Base-by-base conservation (phyloP, 345 rosid genomes). In the Eutrema heterophyllum region DNA sequence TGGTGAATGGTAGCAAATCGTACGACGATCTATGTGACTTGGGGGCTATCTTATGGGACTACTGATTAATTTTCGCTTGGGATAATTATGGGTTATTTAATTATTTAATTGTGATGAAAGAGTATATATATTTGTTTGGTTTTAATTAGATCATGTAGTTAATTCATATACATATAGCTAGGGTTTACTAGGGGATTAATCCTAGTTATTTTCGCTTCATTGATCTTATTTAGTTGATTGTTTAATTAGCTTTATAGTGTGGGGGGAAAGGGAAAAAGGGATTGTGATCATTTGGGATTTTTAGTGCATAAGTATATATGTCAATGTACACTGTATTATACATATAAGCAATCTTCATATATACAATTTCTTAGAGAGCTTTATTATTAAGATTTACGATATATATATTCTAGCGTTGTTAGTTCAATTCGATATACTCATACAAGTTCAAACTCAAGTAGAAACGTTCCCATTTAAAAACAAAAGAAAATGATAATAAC, bases 1-100 rank as follows among this genome's bases (percentile, higher is more conserved):
- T 64, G 71, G 50, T 49, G 43, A 71, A 64, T 40, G 61, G 54
- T 43, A 65, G 76, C 72, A 77, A 77, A 16, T 77, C 80, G 12
- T 77, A 77, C 14, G 80, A 77, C 0, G 80, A 77, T 77, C 76
- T 77, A 45, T 70, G 72, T 49, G 67, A 71, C 70, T 70, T 77
- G 49, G 41, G 72, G 63, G 80, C 62, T 35, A 50, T 64, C 63
- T 57, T 71, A 41, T 77, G 80, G 80, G 76, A 71, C 48, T 76
- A 69, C 45, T 77, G 27, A 71, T 36, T 32, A 14, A 51, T 14
- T 60, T 40, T 59, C 14, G 57, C 7, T 36, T 67, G 68, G 62
- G 61, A 39, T 27, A 5, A 51, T 26, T 59, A 67, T 32, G 60
- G 60, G 49, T 58, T 68, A 66, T 38, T 35, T 52, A 5, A 54